phyloP scores from a whole-genome alignment of 2,329 filamentous ascomycete genomes.

The Chrysosphaeria jannelii region DNA sequence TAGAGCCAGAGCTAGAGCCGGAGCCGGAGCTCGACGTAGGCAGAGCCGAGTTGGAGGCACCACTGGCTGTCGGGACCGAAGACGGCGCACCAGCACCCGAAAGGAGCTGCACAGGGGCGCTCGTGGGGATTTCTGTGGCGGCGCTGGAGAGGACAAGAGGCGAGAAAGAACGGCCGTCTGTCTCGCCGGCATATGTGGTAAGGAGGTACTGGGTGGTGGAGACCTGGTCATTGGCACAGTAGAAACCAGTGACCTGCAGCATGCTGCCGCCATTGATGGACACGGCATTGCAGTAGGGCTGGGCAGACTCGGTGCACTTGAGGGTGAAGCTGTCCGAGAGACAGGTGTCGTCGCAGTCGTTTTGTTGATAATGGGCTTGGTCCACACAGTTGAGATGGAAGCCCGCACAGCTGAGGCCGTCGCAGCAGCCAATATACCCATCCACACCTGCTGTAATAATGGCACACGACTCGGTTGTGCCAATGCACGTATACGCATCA shows the following conservation, averaged over 20 bases:
- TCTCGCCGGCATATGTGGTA: constrained; percentile 4
- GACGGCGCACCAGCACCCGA: constrained; percentile 1
- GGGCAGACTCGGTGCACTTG: constrained; percentile 3
- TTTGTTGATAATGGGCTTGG: constrained; percentile 1
- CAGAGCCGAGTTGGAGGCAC: neutral
- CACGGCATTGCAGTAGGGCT: constrained; percentile 4
- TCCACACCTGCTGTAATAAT: constrained; percentile 1
- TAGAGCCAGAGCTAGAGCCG: neutral
- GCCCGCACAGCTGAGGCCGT: constrained; percentile 1
- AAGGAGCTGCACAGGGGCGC: no score
- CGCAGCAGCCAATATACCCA: constrained; percentile 5
- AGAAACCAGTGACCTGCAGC: constrained; percentile 3
- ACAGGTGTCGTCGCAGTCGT: constrained; percentile 2
- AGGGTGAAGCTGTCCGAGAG: constrained; percentile 2
- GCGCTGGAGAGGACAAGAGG: constrained; percentile 1
- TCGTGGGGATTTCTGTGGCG: neutral
- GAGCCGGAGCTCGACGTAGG: neutral
- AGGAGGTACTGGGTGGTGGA: constrained; percentile 2
- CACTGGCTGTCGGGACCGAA: no score
- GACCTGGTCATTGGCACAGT: constrained; percentile 1
- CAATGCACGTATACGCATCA: constrained; percentile 3
- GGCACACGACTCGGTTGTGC: no score
- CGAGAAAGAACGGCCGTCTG: constrained; percentile 3
- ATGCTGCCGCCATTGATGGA: constrained; percentile 3
- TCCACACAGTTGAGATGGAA: constrained; percentile 3